A percentile compares a stretch with the other conserved stretches of the same genome.
phyloP scores from a whole-genome alignment of 148 eudicot species.

The Vaccinium corymbosum region DNA sequence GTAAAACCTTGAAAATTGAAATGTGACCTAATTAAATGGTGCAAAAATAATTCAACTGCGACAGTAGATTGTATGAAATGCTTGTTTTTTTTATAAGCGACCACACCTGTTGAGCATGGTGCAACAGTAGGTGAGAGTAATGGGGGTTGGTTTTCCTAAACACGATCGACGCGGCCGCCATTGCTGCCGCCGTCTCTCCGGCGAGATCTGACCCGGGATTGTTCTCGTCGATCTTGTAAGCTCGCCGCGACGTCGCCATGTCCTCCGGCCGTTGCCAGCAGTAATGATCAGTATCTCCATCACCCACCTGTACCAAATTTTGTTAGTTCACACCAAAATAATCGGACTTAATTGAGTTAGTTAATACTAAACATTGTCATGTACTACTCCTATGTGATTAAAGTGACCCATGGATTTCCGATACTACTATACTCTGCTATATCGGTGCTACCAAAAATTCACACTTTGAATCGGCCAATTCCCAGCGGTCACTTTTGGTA shows the following conservation, averaged over 20 bases:
- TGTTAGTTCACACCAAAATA: not conserved
- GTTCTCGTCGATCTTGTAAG: constrained; percentile 62
- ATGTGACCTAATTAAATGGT: not conserved
- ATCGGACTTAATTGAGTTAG: not conserved
- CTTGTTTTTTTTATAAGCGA: not conserved
- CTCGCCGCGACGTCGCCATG: constrained; percentile 79
- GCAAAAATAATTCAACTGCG: not conserved
- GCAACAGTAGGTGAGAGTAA: constrained; percentile 58
- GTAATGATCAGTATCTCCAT: constrained; percentile 72
- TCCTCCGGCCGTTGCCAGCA: constrained; percentile 93
- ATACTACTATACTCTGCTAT: too few species aligned
- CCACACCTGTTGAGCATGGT: constrained; percentile 71
- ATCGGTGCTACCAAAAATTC: too few species aligned
- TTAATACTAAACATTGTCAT: not conserved
- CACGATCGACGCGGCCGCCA: constrained; percentile 78
- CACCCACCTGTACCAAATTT: constrained; percentile 58
- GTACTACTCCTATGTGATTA: too few species aligned
- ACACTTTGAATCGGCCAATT: too few species aligned
- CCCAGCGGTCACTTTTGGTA: too few species aligned
- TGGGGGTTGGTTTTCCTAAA: constrained; percentile 56
- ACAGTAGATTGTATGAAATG: not conserved
- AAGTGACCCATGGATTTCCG: too few species aligned
- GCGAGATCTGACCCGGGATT: constrained; percentile 77
- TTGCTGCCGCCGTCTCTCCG: constrained; percentile 81
- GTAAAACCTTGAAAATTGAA: too few species aligned